phyloP scores from a whole-genome alignment of 2,329 filamentous ascomycete species.

The Sporothrix mexicana region DNA sequence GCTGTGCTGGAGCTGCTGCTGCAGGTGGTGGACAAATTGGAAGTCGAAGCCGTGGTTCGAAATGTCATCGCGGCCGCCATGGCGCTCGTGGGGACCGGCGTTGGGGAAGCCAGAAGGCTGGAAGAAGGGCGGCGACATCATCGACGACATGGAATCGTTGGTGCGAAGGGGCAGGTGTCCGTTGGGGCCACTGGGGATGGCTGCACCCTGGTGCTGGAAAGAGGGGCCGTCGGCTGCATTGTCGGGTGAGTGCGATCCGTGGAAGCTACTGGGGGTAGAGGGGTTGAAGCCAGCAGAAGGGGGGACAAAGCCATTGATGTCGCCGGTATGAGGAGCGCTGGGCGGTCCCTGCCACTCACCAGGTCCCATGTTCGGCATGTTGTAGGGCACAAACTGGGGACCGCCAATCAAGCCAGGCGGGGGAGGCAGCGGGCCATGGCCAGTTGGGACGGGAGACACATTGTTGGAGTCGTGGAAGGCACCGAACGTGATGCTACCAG shows the following conservation, averaged over 20 bases:
- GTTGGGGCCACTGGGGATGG: conserved; percentile 29
- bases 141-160: conserved; percentile 19
- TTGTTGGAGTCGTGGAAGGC: conserved; percentile 60
- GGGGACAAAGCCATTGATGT: conserved; percentile 32
- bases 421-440: conserved; percentile 42
- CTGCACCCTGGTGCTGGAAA: conserved; percentile 19
- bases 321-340: not conserved
- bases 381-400: conserved; percentile 29
- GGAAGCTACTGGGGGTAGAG: conserved; percentile 65
- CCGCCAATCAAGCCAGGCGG: conserved; percentile 46
- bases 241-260: conserved; percentile 57
- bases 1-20: conserved; percentile 33
- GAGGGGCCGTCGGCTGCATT: conserved; percentile 17
- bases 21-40: conserved; percentile 34
- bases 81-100: conserved; percentile 1
- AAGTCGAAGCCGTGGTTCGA: conserved; percentile 28
- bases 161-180: conserved; percentile 27
- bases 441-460: conserved; percentile 60
- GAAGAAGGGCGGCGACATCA: conserved; percentile 33
- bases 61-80: not conserved
- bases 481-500: conserved; percentile 63
- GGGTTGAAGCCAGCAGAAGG: conserved; percentile 55
- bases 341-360: conserved; percentile 36
- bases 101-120: conserved; percentile 27
- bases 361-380: conserved; percentile 25